Evolutionary conservation across 2,329 filamentous ascomycete genomes (phyloP), one percentile per base, ranked within the genome.

Genomic region (Fusarium fujikuroi): DNA sequence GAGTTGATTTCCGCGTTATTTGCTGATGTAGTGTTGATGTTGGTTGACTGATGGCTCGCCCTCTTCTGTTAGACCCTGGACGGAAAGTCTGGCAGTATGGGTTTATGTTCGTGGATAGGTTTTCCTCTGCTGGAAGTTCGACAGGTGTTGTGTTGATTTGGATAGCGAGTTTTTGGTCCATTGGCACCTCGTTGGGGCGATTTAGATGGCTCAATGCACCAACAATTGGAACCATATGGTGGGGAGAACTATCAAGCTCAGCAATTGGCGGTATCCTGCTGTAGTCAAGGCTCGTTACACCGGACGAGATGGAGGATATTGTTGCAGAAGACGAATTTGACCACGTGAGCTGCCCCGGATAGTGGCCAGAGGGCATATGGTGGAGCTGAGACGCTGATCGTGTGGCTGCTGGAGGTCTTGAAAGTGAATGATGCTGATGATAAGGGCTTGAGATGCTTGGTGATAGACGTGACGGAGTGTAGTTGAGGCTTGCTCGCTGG

Each of bases 81-180:
- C 28, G 32, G 6, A 23, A 16, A 42, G 40, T 21, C 36, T 60
- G 47, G 18, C 23, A 57, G 7, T 37, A 16, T 14, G 57, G 16
- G 10, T 19, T 56, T 3, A 37, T n/a, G 19, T 54, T 66, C 7
- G 12, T 12, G 19, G 19, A 1, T 34, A 25, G 23, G 1, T 9
- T 47, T 15, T 53, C 44, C 21, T 66, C 49, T 3, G 53, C 66
- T 21, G 57, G 42, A 18, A 73, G 70, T 9, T 73, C 70, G 6
- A 73, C 53, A 14, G 70, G 70, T 11, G 30, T 30, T 25, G 39
- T 44, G 25, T 73, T 73, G 5, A 73, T 32, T 30, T 73, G 65
- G 14, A 66, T 54, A 12, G 49, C 65, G 37, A 66, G 16, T 40
- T 47, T 40, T 34, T 60, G 42, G 14, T 42, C 64, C 28, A 21